phyloP scores from a whole-genome alignment of 169 alveolate species.

The Theileria parva region DNA sequence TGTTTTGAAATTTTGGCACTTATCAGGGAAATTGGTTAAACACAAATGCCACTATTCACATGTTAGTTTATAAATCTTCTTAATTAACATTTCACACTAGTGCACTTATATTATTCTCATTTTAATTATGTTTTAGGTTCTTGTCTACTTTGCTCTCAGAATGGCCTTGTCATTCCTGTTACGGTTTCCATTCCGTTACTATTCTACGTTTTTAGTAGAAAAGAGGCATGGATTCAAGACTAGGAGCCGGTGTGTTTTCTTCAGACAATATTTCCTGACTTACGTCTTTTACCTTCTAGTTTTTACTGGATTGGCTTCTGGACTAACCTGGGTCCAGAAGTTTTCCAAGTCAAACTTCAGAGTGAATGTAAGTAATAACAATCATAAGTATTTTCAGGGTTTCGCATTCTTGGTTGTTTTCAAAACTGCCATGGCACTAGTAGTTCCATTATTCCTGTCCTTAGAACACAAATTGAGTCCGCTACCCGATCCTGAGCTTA shows the following conservation, averaged over 20 bases:
- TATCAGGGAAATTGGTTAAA: slow-evolving; percentile 19
- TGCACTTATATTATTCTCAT: too few species aligned
- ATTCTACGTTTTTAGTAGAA: slow-evolving; percentile 83
- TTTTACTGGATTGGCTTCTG: slow-evolving; percentile 72
- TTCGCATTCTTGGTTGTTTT: slow-evolving; percentile 76
- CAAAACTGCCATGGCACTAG: slow-evolving; percentile 43
- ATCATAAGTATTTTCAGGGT: slow-evolving; percentile 75
- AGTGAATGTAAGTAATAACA: neutral
- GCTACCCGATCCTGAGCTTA: neutral
- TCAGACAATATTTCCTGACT: slow-evolving; percentile 78
- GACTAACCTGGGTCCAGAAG: slow-evolving; percentile 80
- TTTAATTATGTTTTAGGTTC: slow-evolving; percentile 15
- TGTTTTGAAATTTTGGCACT: slow-evolving; percentile 52
- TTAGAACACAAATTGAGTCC: neutral
- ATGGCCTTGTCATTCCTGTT: slow-evolving; percentile 34
- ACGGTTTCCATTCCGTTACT: slow-evolving; percentile 74
- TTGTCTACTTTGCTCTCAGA: slow-evolving; percentile 40
- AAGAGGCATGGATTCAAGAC: slow-evolving; percentile 88
- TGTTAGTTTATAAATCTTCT: slow-evolving; percentile 4
- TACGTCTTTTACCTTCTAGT: slow-evolving; percentile 65
- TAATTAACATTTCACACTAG: neutral
- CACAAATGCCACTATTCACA: slow-evolving; percentile 8
- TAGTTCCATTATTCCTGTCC: neutral
- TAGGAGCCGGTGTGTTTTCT: slow-evolving; percentile 75
- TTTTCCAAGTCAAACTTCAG: slow-evolving; percentile 86